Evolutionary conservation across 176 grass and related monocot species (phyloP).

Genomic region (Areca catechu): DNA sequence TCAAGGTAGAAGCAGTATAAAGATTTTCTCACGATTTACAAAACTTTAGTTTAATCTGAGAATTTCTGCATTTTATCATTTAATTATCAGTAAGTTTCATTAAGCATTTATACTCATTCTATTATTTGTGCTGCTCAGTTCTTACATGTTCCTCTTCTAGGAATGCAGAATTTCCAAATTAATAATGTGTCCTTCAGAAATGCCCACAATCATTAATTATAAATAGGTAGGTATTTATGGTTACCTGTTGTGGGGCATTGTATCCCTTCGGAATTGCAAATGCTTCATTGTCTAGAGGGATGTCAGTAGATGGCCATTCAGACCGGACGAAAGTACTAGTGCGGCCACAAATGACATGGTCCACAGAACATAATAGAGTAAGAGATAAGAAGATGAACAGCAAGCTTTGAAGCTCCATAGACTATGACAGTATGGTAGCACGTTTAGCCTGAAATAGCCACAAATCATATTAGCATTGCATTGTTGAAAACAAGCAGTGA

Average conservation of each 20-base stretch:
- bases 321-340: constrained; percentile 73
- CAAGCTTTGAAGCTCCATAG: constrained; percentile 30
- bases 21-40: no score
- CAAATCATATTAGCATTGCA: no score
- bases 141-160: no score
- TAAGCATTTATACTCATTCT: no score
- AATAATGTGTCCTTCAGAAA: no score
- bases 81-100: no score
- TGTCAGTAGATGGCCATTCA: constrained; percentile 67
- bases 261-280: constrained; percentile 68
- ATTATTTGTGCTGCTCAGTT: no score
- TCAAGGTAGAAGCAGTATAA: no score
- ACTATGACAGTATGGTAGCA: not conserved
- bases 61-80: not conserved
- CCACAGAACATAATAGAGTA: constrained; percentile 33
- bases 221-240: not conserved
- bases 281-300: constrained; percentile 61
- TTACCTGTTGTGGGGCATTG: constrained; percentile 88
- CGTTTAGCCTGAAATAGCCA: constrained; percentile 14
- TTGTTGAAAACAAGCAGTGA: no score
- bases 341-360: constrained; percentile 30
- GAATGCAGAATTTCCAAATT: no score
- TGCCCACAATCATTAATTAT: no score
- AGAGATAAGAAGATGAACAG: constrained; percentile 16
- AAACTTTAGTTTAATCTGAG: not conserved